Evolutionary conservation across 2,329 filamentous ascomycete species (phyloP).

Genomic region (Trichoderma citrinoviride): DNA sequence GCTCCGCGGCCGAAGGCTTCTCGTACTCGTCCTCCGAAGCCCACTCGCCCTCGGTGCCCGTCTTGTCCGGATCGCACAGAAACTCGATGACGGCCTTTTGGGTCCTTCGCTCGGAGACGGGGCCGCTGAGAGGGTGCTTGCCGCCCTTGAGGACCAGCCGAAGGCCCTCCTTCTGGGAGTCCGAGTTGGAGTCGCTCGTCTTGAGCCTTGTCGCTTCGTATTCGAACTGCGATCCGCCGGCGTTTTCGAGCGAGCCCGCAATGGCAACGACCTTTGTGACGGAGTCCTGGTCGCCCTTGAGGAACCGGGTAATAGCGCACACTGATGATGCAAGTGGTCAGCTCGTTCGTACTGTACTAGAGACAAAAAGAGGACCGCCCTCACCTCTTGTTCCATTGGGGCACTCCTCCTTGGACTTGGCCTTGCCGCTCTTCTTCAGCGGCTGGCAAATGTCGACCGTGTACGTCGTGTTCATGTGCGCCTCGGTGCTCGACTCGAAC

Average conservation of each 20-base stretch:
- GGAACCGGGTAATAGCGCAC: constrained; percentile 67
- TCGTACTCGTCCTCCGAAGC: constrained; percentile 50
- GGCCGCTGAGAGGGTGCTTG: constrained; percentile 51
- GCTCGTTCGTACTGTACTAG: neutral
- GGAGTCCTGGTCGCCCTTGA: constrained; percentile 48
- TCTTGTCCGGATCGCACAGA: constrained; percentile 69
- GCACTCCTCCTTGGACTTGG: constrained; percentile 59
- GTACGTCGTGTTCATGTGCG: constrained; percentile 68
- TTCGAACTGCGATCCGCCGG: constrained; percentile 60
- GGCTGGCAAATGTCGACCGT: constrained; percentile 73
- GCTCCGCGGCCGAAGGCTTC: constrained; percentile 18
- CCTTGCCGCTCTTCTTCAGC: constrained; percentile 60
- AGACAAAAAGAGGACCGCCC: constrained; percentile 23
- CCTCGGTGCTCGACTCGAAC: constrained; percentile 51
- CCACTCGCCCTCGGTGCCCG: constrained; percentile 71
- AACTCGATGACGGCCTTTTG: constrained; percentile 84
- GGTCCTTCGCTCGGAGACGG: constrained; percentile 47
- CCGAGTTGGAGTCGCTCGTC: constrained; percentile 59
- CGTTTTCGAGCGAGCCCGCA: constrained; percentile 64
- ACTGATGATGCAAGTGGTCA: neutral
- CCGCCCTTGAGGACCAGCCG: constrained; percentile 66
- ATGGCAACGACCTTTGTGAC: constrained; percentile 65
- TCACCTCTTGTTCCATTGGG: constrained; percentile 66
- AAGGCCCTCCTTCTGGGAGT: constrained; percentile 69
- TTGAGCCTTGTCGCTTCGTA: constrained; percentile 65